Evolutionary conservation across 495 filamentous ascomycete species (phyloP), one percentile per base, ranked within the genome.

Genomic region (Tirmania nivea): DNA sequence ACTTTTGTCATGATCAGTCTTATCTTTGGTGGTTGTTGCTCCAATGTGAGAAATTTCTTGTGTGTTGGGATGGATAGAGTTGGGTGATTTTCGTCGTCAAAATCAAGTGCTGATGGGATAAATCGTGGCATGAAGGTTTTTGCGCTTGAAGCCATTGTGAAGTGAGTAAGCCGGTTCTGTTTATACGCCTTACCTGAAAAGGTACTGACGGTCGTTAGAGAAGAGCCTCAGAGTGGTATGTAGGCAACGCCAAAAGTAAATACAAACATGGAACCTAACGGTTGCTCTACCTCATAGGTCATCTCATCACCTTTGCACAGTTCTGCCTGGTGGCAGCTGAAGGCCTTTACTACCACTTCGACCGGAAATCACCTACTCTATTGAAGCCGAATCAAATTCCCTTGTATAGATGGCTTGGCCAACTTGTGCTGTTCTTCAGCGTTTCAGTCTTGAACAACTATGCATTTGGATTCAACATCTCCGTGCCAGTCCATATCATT

Each of bases 21-120:
- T 54, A 97, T 97, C 49, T 94, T 97, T 65, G 90, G 92, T 39
- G 90, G 90, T 36, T 99, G 90, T 64, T 99, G 90, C 72, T 86
- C 87, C 34, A 99, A 96, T 73, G 90, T 97, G 66, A 68, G 75
- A 71, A 34, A 19, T 39, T 52, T 50, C 39, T 49, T 47, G 35
- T 35, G 34, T 36, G 12, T 14, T 14, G 12, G 12, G 39, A 2
- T 45, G 12, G 39, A 19, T 45, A 19, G 51, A 35, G 56, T 31
- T 48, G 35, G 52, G 39, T 48, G 55, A 60, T 55, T 60, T 54
- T 49, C 47, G 52, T 52, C 54, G 60, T 63, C 54, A 64, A 57
- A 53, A 59, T 49, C 53, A 25, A 45, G 39, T 45, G 39, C 14
- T 45, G 39, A 19, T 8, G 39, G 39, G n/a, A n/a, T n/a, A n/a